Evolutionary conservation across 495 filamentous ascomycete genomes (phyloP).

Genomic region (Neurospora sp.): DNA sequence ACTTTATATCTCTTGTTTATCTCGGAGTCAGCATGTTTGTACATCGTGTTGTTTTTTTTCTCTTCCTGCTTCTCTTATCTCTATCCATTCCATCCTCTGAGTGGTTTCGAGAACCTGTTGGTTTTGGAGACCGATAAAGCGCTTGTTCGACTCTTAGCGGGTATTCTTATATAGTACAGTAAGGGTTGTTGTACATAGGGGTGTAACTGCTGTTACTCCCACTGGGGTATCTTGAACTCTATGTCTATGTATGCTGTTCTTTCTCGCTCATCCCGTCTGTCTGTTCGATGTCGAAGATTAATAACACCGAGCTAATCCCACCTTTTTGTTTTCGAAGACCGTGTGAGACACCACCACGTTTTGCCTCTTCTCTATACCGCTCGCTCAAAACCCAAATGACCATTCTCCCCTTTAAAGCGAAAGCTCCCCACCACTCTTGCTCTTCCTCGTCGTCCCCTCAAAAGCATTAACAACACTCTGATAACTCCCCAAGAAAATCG

Average conservation of each 20-base stretch:
- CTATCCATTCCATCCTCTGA: background rate
- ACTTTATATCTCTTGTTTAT: background rate
- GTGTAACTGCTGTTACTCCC: background rate
- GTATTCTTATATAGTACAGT: background rate
- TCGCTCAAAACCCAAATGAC: background rate
- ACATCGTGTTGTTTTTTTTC: background rate
- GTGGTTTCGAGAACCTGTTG: background rate
- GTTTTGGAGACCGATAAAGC: background rate
- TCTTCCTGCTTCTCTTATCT: background rate
- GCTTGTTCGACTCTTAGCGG: background rate
- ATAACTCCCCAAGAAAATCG: slow-evolving; percentile 93
- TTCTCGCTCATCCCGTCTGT: background rate
- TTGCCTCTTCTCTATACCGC: background rate
- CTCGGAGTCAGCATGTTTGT: background rate
- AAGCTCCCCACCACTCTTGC: background rate
- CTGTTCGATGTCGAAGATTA: background rate
- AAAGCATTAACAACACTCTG: slow-evolving; percentile 77
- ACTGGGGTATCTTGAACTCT: background rate
- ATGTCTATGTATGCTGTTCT: background rate
- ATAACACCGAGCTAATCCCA: background rate
- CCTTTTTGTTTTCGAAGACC: background rate
- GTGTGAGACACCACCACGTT: too few relatives aligned
- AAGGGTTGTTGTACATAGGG: background rate
- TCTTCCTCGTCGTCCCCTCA: slow-evolving; percentile 22
- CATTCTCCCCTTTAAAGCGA: background rate